Percentiles rank a stretch among this genome's conserved stretches.
Evolutionary conservation across 2,329 filamentous ascomycete species (phyloP).

Genomic region (Alternaria arborescens): DNA sequence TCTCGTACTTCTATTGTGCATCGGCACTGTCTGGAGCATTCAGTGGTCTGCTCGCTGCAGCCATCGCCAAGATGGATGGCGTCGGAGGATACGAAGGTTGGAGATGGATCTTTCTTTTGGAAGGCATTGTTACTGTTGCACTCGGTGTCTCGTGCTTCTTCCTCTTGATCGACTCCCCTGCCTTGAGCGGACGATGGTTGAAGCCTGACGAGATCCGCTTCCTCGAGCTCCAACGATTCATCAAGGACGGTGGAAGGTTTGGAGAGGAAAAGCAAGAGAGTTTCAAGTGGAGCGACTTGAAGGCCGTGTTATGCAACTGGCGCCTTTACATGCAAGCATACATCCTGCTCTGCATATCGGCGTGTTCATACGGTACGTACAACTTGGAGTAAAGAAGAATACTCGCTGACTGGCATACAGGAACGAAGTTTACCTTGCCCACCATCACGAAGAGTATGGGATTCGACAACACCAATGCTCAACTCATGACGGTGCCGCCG

Average conservation of each 20-base stretch:
- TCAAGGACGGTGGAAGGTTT: conserved; percentile 32
- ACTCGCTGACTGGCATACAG: background rate
- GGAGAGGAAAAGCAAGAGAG: conserved; percentile 26
- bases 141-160: conserved; percentile 39
- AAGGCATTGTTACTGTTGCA: conserved; percentile 48
- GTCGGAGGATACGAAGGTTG: conserved; percentile 53
- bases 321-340: conserved; percentile 43
- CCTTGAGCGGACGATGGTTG: conserved; percentile 28
- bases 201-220: conserved; percentile 36
- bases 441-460: conserved; percentile 41
- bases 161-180: conserved; percentile 37
- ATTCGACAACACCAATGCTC: conserved; percentile 41
- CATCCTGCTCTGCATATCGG: conserved; percentile 35
- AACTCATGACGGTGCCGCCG: conserved; percentile 41
- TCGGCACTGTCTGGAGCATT: conserved; percentile 52
- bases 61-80: conserved; percentile 50
- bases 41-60: conserved; percentile 53
- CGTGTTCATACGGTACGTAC: conserved; percentile 37
- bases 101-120: conserved; percentile 57
- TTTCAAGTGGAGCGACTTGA: conserved; percentile 36
- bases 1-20: conserved; percentile 51
- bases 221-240: conserved; percentile 31
- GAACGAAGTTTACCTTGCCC: conserved; percentile 23
- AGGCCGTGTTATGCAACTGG: conserved; percentile 40
- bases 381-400: too few relatives aligned